These are phyloP conservation scores for Penicillium aurantiogriseum DNA, from an alignment of 2,329 filamentous ascomycete species.

Conservation along the genomic window DNA sequence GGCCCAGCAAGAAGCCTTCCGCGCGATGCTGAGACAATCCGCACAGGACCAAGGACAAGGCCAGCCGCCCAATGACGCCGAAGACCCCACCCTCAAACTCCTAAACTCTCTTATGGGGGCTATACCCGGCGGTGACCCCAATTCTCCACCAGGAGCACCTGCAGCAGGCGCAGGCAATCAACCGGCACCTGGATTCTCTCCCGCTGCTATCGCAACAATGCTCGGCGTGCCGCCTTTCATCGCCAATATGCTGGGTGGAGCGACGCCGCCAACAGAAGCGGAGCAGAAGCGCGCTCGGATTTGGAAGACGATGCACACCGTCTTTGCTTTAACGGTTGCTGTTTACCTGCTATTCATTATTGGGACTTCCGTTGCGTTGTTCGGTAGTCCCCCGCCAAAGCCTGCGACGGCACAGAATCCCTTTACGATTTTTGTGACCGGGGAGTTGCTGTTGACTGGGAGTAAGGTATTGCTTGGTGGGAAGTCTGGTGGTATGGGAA, in stretches of 20 bases:
- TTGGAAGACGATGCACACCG: conserved; percentile 59
- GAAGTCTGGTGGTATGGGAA: conserved; percentile 27
- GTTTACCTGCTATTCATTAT: conserved; percentile 50
- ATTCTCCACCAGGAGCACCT: conserved; percentile 22
- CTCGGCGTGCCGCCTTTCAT: conserved; percentile 45
- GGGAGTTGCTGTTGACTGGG: conserved; percentile 44
- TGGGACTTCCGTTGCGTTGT: conserved; percentile 37
- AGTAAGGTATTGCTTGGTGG: conserved; percentile 35
- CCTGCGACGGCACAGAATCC: conserved; percentile 47
- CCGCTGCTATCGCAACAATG: conserved; percentile 39
- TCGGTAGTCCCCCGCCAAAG: conserved; percentile 42
- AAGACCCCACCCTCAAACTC: conserved; percentile 40
- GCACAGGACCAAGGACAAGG: conserved; percentile 22
- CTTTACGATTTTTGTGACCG: conserved; percentile 48
- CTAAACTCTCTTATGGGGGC: conserved; percentile 38
- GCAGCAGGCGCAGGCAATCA: conserved; percentile 6
- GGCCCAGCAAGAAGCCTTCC: conserved; percentile 44
- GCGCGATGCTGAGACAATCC: conserved; percentile 39
- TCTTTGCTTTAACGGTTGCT: conserved; percentile 58
- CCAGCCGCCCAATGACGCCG: conserved; percentile 17
- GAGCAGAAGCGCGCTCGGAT: conserved; percentile 39
- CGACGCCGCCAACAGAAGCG: conserved; percentile 36
- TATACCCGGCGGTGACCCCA: conserved; percentile 24
- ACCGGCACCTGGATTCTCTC: conserved; percentile 17
- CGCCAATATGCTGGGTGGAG: conserved; percentile 40